phyloP scores from a whole-genome alignment of 768 basidiomycete species.

The Tulasnella sp. region DNA sequence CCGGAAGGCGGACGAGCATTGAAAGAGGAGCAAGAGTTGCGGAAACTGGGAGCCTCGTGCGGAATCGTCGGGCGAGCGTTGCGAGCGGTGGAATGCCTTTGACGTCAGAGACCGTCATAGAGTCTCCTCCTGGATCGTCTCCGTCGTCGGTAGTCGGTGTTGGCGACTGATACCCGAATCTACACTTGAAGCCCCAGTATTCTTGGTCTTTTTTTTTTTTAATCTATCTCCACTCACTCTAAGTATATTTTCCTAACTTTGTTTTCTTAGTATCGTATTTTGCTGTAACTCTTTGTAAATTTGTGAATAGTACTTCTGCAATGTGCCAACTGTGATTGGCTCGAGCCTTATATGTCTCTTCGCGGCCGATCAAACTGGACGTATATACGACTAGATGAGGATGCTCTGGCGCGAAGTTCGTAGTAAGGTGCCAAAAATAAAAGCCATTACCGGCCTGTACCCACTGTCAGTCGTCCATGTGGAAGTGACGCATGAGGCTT shows the following conservation, averaged over 20 bases:
- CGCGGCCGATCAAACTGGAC: too few species aligned
- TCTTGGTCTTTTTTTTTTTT: background rate
- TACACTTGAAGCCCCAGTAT: background rate
- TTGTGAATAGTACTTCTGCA: background rate
- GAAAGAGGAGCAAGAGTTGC: constrained; percentile 65
- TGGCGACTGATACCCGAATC: background rate
- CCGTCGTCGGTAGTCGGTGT: constrained; percentile 7
- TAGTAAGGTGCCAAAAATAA: too few species aligned
- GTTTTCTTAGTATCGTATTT: background rate
- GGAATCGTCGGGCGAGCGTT: background rate
- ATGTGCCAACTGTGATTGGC: background rate
- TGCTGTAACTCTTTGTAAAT: background rate
- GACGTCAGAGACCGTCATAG: constrained; percentile 2
- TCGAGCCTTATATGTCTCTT: too few species aligned
- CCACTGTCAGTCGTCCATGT: too few species aligned
- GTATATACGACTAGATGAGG: too few species aligned
- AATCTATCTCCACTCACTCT: too few species aligned
- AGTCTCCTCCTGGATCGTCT: constrained; percentile 4
- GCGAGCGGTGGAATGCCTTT: constrained; percentile 6
- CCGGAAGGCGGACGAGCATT: constrained; percentile 42
- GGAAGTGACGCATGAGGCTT: too few species aligned
- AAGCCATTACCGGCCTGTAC: too few species aligned
- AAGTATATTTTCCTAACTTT: background rate
- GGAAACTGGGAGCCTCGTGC: constrained; percentile 55
- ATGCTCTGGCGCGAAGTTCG: too few species aligned